A percentile compares a stretch with the other conserved stretches of the same genome.
These are phyloP conservation scores for Lactarius evosmus DNA, from an alignment of 768 basidiomycete species.

Conservation along the genomic window DNA sequence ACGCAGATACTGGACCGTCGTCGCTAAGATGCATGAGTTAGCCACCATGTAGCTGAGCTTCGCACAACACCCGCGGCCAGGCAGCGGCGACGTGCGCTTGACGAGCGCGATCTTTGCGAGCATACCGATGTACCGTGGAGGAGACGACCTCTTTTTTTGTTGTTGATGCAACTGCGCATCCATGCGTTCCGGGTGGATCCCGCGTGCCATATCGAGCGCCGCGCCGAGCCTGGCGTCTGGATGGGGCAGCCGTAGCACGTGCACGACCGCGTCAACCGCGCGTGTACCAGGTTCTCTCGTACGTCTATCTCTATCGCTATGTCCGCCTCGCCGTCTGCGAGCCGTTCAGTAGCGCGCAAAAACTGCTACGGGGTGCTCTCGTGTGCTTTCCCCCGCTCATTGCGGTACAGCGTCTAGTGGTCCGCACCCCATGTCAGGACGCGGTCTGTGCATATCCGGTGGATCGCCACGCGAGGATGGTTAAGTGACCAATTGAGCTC, in stretches of 20 bases:
- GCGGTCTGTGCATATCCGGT: conserved; percentile 75
- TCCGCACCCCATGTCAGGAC: conserved; percentile 72
- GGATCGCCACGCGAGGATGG: conserved; percentile 54
- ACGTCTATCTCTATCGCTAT: conserved; percentile 64
- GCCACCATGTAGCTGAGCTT: conserved; percentile 65
- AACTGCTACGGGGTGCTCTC: conserved; percentile 83
- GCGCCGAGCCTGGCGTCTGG: conserved; percentile 57
- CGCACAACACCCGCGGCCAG: conserved; percentile 58
- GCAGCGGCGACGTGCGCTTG: conserved; percentile 37
- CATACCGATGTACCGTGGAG: conserved; percentile 79
- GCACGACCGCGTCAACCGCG: conserved; percentile 53
- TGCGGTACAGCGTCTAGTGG: conserved; percentile 78
- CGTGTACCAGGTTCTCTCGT: conserved; percentile 49
- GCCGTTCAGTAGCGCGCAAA: conserved; percentile 55
- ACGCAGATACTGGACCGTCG: conserved; percentile 60
- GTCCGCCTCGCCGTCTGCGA: conserved; percentile 63
- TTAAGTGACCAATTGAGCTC: no score
- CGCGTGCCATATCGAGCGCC: conserved; percentile 42
- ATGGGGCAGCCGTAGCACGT: conserved; percentile 48
- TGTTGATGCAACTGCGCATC: conserved; percentile 28
- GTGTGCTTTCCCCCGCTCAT: conserved; percentile 51
- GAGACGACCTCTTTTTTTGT: conserved; percentile 38
- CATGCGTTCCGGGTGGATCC: conserved; percentile 41
- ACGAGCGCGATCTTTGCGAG: conserved; percentile 68
- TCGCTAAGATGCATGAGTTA: conserved; percentile 77